Base-by-base conservation (phyloP, 2,329 filamentous ascomycete species). In the Stemphylium lycopersici region DNA sequence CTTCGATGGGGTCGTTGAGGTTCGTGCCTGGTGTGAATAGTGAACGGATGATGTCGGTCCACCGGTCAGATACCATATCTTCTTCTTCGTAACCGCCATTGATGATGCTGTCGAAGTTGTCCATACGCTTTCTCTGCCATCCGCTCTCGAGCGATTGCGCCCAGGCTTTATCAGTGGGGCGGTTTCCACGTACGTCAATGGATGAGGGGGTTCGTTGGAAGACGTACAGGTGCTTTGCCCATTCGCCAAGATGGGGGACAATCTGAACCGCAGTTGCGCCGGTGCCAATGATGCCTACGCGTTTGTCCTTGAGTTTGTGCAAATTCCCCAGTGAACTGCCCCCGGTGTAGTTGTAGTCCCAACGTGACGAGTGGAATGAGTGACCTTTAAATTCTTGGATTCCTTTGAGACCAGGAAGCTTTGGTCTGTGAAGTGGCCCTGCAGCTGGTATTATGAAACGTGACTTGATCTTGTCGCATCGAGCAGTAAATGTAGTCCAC, bases 181-280 rank as follows among this genome's bases (percentile, higher is more conserved):
- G 26, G 6, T 29, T 69, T 20, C 48, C 74, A 8, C 79, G 76
- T 59, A 29, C 2, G 18, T 74, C 73, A 4, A 82, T 73, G 0
- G 71, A 69, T 1, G 78, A 76, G 3, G 83, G 82, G 2, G 83
- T 86, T 2, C 83, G 79, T 64, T 86, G 83, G 63, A 86, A 78
- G n/a, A 86, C 81, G 57, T 79, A 83, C 2, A 85, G 63, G 34
- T 84, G 72, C 42, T 81, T 78, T 0, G 81, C 78, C 53, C 75
- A 81, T 41, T 78, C 73, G 2, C 78, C 80, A 0, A 79, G 61
- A 24, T 73, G 63, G 13, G 76, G 77, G 1, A 78, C 55, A 18
- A 70, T 69, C 37, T 75, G 70, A 5, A 74, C 62, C 10, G 66
- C 66, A 26, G 72, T 73, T 1, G 68, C 67, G 1, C 72, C 73